phyloP scores from a whole-genome alignment of 345 rosid species.

The Anacardium occidentale region DNA sequence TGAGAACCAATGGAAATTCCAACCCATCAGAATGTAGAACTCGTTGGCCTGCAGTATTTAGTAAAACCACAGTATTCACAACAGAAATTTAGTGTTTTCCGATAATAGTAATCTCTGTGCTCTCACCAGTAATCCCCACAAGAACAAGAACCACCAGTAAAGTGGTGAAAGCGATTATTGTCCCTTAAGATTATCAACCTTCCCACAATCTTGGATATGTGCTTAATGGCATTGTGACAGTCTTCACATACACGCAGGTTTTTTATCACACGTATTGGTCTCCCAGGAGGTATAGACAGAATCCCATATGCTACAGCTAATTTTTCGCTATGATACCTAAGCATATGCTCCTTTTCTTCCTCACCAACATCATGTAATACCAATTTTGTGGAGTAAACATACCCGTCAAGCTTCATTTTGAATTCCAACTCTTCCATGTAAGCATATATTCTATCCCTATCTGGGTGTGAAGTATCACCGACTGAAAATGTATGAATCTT shows the following conservation, averaged over 20 bases:
- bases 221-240: slow-evolving; percentile 65
- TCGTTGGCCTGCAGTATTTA: not conserved
- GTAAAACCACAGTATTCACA: not conserved
- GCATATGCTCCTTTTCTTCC: slow-evolving; percentile 76
- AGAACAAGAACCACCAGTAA: slow-evolving; percentile 59
- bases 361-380: slow-evolving; percentile 76
- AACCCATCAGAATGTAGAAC: not conserved
- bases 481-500: slow-evolving; percentile 60
- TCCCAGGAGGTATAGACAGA: slow-evolving; percentile 50
- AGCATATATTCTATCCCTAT: slow-evolving; percentile 50
- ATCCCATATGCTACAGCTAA: slow-evolving; percentile 65
- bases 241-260: slow-evolving; percentile 70
- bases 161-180: slow-evolving; percentile 68
- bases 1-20: not conserved
- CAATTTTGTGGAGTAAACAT: slow-evolving; percentile 49
- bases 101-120: not conserved
- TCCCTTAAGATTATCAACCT: slow-evolving; percentile 66
- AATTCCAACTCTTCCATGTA: slow-evolving; percentile 58
- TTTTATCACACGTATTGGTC: slow-evolving; percentile 65
- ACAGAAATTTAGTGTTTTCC: not conserved
- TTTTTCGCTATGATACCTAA: slow-evolving; percentile 65
- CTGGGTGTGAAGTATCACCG: slow-evolving; percentile 57
- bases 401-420: slow-evolving; percentile 61
- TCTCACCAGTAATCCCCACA: slow-evolving; percentile 74
- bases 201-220: slow-evolving; percentile 53